These are phyloP conservation scores for Diaporthe velutina DNA, from an alignment of 2,329 filamentous ascomycete species.

Conservation along the genomic window DNA sequence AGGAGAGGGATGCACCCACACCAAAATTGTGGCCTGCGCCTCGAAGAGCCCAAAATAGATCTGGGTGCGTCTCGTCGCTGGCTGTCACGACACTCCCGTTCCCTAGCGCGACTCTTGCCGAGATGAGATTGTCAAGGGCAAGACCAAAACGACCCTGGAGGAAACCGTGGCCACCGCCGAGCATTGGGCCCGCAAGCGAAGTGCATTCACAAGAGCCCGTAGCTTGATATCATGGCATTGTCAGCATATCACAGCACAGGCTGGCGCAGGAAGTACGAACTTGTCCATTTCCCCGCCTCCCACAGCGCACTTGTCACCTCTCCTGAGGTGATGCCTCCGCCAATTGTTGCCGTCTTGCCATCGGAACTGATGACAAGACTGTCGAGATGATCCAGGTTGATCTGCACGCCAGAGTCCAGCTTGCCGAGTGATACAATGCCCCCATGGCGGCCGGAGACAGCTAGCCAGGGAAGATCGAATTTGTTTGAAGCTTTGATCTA, in stretches of 20 bases:
- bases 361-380: slow-evolving; percentile 56
- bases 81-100: slow-evolving; percentile 21
- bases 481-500: slow-evolving; percentile 63
- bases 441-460: slow-evolving; percentile 66
- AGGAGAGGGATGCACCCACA: too few species aligned
- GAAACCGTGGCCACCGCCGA: slow-evolving; percentile 22
- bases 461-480: slow-evolving; percentile 62
- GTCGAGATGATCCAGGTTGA: slow-evolving; percentile 60
- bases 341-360: slow-evolving; percentile 60
- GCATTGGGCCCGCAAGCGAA: slow-evolving; percentile 54
- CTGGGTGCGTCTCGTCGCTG: slow-evolving; percentile 40
- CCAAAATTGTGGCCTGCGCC: slow-evolving; percentile 44
- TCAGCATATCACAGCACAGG: neutral
- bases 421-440: slow-evolving; percentile 60
- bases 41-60: slow-evolving; percentile 60
- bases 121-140: slow-evolving; percentile 17
- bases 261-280: neutral
- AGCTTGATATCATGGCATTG: slow-evolving; percentile 44
- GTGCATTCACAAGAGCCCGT: slow-evolving; percentile 66
- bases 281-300: slow-evolving; percentile 60
- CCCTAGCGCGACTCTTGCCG: slow-evolving; percentile 1
- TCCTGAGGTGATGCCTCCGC: slow-evolving; percentile 61
- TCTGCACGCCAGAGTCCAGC: slow-evolving; percentile 64
- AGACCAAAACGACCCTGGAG: slow-evolving; percentile 19
- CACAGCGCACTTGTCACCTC: slow-evolving; percentile 61